Percentiles rank a stretch among this genome's conserved stretches.
These are phyloP conservation scores for Rubus idaeus DNA, from an alignment of 306 rosid species.

Conservation along the genomic window DNA sequence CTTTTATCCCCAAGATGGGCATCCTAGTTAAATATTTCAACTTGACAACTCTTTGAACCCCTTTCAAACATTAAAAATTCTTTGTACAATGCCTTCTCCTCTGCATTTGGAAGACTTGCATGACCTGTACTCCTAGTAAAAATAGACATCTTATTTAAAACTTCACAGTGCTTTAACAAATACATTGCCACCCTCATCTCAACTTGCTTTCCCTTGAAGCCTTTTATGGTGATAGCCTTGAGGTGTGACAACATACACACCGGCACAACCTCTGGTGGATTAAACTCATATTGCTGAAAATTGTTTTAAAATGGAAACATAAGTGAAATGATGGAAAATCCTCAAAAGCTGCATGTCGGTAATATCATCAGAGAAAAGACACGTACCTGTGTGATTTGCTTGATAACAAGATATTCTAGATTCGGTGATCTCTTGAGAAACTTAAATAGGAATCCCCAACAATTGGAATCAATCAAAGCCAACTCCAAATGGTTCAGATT, in stretches of 20 bases:
- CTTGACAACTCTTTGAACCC: no score
- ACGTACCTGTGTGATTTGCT: neutral
- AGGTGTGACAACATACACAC: neutral
- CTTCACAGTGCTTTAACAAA: neutral
- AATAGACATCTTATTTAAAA: neutral
- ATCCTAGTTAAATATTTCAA: no score
- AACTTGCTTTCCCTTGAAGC: neutral
- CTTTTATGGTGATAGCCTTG: neutral
- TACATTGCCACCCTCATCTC: neutral
- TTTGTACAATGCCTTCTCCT: no score
- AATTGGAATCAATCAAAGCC: neutral
- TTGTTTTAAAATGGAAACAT: no score
- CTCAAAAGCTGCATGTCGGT: neutral
- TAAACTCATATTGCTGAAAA: no score
- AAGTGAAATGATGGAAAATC: neutral
- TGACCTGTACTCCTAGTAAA: no score
- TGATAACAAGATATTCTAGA: neutral
- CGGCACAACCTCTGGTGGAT: neutral
- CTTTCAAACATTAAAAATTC: no score
- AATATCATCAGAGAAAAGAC: neutral
- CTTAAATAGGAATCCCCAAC: neutral
- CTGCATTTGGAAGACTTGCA: no score
- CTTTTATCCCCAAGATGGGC: neutral
- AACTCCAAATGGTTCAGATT: neutral
- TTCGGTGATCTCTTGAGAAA: neutral